These are phyloP conservation scores for Sclerotinia trifoliorum DNA, from an alignment of 2,329 filamentous ascomycete species.

Conservation along the genomic window DNA sequence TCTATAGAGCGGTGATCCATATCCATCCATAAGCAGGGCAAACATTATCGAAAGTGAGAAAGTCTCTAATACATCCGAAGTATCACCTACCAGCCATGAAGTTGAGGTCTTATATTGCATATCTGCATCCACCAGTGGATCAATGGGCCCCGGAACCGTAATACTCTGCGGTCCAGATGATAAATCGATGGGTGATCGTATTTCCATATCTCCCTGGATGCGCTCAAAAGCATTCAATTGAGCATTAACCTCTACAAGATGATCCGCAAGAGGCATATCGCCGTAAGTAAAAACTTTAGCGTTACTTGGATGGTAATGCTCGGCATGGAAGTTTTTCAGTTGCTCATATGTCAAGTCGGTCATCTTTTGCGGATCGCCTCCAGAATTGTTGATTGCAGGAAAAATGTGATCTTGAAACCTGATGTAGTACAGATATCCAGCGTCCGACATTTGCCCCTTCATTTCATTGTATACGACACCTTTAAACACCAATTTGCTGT, in stretches of 20 bases:
- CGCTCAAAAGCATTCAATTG: slow-evolving; percentile 72
- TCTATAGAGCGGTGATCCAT: slow-evolving; percentile 89
- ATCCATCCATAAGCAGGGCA: slow-evolving; percentile 85
- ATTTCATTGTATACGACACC: slow-evolving; percentile 99
- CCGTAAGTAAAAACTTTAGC: slow-evolving; percentile 95
- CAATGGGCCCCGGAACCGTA: slow-evolving; percentile 75
- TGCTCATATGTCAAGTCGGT: slow-evolving; percentile 92
- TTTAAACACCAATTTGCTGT: slow-evolving; percentile 83
- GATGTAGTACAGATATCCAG: slow-evolving; percentile 94
- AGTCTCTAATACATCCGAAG: slow-evolving; percentile 78
- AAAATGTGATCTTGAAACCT: slow-evolving; percentile 93
- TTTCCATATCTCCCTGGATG: slow-evolving; percentile 66
- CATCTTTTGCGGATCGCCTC: slow-evolving; percentile 93
- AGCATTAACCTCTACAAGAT: slow-evolving; percentile 74
- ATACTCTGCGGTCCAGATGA: slow-evolving; percentile 64
- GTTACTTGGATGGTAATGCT: slow-evolving; percentile 97
- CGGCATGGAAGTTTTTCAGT: slow-evolving; percentile 80
- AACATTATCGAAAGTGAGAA: slow-evolving; percentile 83
- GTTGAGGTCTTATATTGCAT: slow-evolving; percentile 92
- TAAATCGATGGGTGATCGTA: slow-evolving; percentile 75
- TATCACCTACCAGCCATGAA: slow-evolving; percentile 87
- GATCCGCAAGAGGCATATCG: slow-evolving; percentile 80
- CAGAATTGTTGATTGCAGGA: slow-evolving; percentile 92
- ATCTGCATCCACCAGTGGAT: slow-evolving; percentile 80
- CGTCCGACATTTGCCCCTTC: slow-evolving; percentile 99